phyloP scores from a whole-genome alignment of 345 rosid species.

The Murraya koenigii region DNA sequence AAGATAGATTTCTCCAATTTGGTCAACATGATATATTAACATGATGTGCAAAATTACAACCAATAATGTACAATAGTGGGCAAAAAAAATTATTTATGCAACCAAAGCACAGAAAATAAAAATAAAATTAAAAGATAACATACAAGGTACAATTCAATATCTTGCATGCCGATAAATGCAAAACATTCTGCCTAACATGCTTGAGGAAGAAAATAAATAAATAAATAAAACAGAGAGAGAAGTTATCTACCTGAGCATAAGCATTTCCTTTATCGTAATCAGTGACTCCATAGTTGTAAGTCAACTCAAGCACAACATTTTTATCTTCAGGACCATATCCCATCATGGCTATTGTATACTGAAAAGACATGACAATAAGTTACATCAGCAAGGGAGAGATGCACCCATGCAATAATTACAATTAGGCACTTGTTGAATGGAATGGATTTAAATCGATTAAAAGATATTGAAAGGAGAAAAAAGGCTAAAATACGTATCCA shows the following conservation, averaged over 20 bases:
- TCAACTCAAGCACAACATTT: constrained; percentile 75
- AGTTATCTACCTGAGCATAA: constrained; percentile 69
- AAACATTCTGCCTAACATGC: neutral
- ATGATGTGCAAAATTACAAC: constrained; percentile 5
- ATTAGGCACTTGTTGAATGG: neutral
- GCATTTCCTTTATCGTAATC: constrained; percentile 91
- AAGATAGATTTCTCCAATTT: neutral
- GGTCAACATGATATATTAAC: constrained; percentile 2
- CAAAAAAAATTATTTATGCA: neutral
- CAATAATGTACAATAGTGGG: neutral
- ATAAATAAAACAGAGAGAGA: no score
- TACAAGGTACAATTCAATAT: neutral
- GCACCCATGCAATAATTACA: neutral
- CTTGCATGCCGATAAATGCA: neutral
- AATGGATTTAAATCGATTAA: neutral
- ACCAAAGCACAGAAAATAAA: neutral
- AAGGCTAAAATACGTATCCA: neutral
- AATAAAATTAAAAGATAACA: neutral
- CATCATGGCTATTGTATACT: constrained; percentile 90
- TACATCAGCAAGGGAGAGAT: constrained; percentile 7
- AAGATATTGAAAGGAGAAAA: neutral
- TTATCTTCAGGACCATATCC: constrained; percentile 97
- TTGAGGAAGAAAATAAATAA: no score
- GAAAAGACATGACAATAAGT: constrained; percentile 9
- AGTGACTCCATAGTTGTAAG: constrained; percentile 88